phyloP scores from a whole-genome alignment of 2,329 filamentous ascomycete species.

The Ceratocystis smalleyi region DNA sequence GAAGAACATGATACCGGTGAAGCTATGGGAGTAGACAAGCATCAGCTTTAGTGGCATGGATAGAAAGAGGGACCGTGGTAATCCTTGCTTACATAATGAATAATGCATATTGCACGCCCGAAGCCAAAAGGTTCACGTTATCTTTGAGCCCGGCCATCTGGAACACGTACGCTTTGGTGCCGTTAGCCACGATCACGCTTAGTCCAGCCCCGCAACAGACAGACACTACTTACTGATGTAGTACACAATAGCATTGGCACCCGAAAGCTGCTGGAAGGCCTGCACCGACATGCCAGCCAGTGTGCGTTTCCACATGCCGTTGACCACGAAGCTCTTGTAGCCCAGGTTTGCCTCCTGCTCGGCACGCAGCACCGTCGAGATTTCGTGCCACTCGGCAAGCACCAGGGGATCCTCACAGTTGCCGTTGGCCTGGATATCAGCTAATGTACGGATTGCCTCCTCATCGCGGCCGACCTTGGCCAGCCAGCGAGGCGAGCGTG shows the following conservation, averaged over 20 bases:
- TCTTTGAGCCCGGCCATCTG: slow-evolving; percentile 27
- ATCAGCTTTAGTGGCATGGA: slow-evolving; percentile 24
- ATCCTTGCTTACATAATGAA: slow-evolving; percentile 16
- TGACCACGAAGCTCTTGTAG: slow-evolving; percentile 32
- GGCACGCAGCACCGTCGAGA: slow-evolving; percentile 21
- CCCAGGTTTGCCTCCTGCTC: slow-evolving; percentile 26
- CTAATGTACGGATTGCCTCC: slow-evolving; percentile 37
- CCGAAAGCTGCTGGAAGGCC: slow-evolving; percentile 41
- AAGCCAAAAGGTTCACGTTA: slow-evolving; percentile 38
- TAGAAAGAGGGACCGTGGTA: background rate
- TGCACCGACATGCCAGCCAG: slow-evolving; percentile 37
- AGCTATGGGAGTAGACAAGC: slow-evolving; percentile 30
- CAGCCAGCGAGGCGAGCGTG: slow-evolving; percentile 48
- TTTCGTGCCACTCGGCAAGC: slow-evolving; percentile 41
- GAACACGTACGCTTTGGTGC: slow-evolving; percentile 24
- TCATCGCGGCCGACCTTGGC: slow-evolving; percentile 46
- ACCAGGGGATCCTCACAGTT: slow-evolving; percentile 39
- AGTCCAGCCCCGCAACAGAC: background rate
- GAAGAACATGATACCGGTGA: slow-evolving; percentile 26
- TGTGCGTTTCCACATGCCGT: slow-evolving; percentile 35
- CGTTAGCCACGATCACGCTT: background rate
- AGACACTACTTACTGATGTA: slow-evolving; percentile 29
- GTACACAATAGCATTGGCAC: slow-evolving; percentile 43
- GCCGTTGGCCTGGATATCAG: slow-evolving; percentile 41
- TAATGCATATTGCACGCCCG: slow-evolving; percentile 40